Conservation (phyloP, 202 grass and related monocot genomes). For the Zizania palustris region DNA sequence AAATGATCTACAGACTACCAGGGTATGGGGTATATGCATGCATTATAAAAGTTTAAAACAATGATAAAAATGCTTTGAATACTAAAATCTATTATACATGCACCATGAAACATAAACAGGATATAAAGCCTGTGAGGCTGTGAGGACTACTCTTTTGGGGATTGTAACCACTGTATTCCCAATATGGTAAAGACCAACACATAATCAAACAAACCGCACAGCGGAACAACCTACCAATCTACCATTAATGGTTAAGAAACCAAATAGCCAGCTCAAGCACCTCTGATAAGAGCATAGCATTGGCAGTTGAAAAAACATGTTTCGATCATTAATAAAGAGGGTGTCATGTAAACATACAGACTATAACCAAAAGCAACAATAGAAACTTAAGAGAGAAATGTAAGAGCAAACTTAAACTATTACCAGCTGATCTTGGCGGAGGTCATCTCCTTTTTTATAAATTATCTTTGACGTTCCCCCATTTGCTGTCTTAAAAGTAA, state of each 20-base stretch:
- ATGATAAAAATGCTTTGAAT: background rate
- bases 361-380: slow-evolving; percentile 20
- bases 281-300: slow-evolving; percentile 18
- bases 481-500: slow-evolving; percentile 89
- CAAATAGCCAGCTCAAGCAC: slow-evolving; percentile 1
- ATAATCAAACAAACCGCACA: background rate
- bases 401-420: slow-evolving; percentile 16
- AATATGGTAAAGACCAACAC: slow-evolving; percentile 5
- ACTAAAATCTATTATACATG: slow-evolving; percentile 20
- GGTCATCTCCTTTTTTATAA: slow-evolving; percentile 98
- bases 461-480: slow-evolving; percentile 83
- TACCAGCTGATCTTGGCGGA: slow-evolving; percentile 99
- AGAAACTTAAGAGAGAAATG: slow-evolving; percentile 10
- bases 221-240: slow-evolving; percentile 15
- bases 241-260: background rate
- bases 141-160: background rate
- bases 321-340: slow-evolving; percentile 8
- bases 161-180: slow-evolving; percentile 8
- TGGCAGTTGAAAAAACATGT: background rate
- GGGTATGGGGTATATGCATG: background rate
- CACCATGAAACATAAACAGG: background rate
- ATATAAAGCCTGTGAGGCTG: background rate
- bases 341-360: background rate
- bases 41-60: background rate
- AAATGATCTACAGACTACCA: too few relatives aligned